Percentiles rank a stretch among this genome's conserved stretches.
Evolutionary conservation across 371 early-diverging fungal species (phyloP).

Genomic region (Mucor circinelloides): DNA sequence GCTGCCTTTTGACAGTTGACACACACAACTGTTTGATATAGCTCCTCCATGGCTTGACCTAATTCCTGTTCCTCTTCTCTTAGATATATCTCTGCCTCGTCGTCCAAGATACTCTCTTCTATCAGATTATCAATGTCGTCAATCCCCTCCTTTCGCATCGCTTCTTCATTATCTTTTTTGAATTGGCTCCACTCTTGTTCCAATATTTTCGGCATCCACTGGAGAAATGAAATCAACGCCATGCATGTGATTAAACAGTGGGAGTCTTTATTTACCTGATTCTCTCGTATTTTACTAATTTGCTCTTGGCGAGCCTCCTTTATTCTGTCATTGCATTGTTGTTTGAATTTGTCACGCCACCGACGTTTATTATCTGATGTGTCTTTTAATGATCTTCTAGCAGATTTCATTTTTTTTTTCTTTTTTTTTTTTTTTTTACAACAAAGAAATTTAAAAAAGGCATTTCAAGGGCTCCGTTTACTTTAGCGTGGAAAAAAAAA

Average conservation of each 20-base stretch:
- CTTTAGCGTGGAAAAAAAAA: background rate
- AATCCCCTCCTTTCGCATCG: conserved; percentile 22
- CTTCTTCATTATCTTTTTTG: conserved; percentile 13
- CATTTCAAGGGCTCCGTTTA: too few species aligned
- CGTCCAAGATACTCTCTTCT: conserved; percentile 12
- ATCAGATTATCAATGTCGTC: conserved; percentile 16
- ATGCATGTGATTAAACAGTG: too few species aligned
- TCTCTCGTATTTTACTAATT: conserved; percentile 12
- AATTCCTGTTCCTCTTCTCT: conserved; percentile 2
- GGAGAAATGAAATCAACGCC: background rate
- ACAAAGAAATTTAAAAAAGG: background rate
- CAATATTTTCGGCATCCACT: conserved; percentile 18
- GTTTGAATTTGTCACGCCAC: conserved; percentile 21
- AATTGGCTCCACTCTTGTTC: conserved; percentile 15
- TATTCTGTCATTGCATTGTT: conserved; percentile 12
- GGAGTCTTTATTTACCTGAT: conserved; percentile 5
- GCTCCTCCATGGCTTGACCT: conserved; percentile 5
- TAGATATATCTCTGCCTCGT: background rate
- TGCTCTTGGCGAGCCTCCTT: conserved; percentile 14
- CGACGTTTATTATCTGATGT: conserved; percentile 10
- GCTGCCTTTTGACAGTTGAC: conserved; percentile 12
- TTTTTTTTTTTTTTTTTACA: too few species aligned
- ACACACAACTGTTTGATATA: conserved; percentile 3
- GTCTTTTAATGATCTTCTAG: conserved; percentile 6
- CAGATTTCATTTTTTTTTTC: conserved; percentile 2